Base-by-base conservation (phyloP, 2,329 filamentous ascomycete genomes). In the Nakataea oryzae region DNA sequence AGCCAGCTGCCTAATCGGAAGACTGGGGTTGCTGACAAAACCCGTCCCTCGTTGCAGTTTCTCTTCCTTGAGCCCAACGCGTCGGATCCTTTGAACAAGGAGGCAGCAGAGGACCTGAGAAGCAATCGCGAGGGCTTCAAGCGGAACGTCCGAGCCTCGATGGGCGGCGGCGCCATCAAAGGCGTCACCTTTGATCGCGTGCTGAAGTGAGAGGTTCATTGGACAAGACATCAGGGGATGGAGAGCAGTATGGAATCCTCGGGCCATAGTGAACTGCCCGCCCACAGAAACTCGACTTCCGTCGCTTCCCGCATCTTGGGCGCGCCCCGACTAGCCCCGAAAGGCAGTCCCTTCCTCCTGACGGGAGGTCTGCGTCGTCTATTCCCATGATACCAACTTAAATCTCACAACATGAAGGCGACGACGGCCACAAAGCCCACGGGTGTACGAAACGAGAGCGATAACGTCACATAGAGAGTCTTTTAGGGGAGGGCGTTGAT, bases 61-160 rank as follows among this genome's bases (percentile, higher is more conserved):
- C 82, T 99, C 60, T 99, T 99, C 82, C 86, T 97, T 65, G 95
- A 99, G 74, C 95, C 95, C 24, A 99, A 99, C 72, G 92, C 95
- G 12, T 93, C 90, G 59, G 95, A 99, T 72, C 95, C 95, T n/a
- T 79, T 99, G 64, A 99, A 99, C 77, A 97, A 99, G 80, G 93
- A 97, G 71, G 95, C 95, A 0, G 95, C 95, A 4, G 92, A 97
- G 65, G 95, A 97, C 72, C 79, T 99, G 68, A 86, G 93, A 69
- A 81, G 81, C 58, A 96, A 95, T 74, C 80, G 92, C 50, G 95
- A 97, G 61, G 85, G 81, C 32, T 99, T 99, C 78, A 95, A 93
- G 81, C 82, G 91, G 64, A 97, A 97, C 71, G 95, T 97, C 54
- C 84, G 90, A 70, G 82, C 81, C 27, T 83, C 91, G 8, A 96